Conservation (phyloP, 352 stramenopile species). For the Pythium rishiriense region DNA sequence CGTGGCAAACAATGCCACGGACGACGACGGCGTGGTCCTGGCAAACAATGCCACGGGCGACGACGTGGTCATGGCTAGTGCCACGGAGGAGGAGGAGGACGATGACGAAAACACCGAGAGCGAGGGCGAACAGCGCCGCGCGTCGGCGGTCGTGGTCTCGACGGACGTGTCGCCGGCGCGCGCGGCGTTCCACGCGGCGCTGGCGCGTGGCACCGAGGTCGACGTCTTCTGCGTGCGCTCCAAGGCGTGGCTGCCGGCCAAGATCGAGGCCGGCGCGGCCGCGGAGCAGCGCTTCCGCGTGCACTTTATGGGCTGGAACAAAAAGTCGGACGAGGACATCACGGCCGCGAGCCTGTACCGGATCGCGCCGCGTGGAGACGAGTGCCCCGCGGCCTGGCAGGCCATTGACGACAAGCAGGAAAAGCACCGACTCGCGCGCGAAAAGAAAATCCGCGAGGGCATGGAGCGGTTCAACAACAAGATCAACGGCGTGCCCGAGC, state of each 20-base stretch:
- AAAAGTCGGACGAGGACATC: conserved; percentile 55
- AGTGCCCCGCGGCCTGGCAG: conserved; percentile 42
- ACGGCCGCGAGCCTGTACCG: conserved; percentile 27
- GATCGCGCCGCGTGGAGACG: conserved; percentile 42
- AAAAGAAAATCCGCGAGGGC: conserved; percentile 25
- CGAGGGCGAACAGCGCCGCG: background rate
- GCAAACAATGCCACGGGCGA: background rate
- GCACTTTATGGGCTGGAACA: conserved; percentile 74
- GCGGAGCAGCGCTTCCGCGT: conserved; percentile 32
- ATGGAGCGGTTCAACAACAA: conserved; percentile 2
- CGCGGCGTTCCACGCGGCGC: conserved; percentile 30
- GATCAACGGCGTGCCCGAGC: background rate
- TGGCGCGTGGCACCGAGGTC: conserved; percentile 44
- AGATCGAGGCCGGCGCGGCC: conserved; percentile 41
- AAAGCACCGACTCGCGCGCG: conserved; percentile 34
- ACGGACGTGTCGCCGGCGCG: background rate
- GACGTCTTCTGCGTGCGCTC: conserved; percentile 59
- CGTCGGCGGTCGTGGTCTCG: background rate
- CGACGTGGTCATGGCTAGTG: conserved; percentile 20
- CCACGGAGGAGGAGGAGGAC: background rate
- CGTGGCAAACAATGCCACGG: conserved; percentile 9
- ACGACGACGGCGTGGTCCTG: too few relatives aligned
- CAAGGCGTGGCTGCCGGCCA: conserved; percentile 60
- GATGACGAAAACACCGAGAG: conserved; percentile 9
- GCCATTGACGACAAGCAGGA: conserved; percentile 45